Base-by-base conservation (phyloP, 2,329 filamentous ascomycete species). In the Passalora sequoiae region DNA sequence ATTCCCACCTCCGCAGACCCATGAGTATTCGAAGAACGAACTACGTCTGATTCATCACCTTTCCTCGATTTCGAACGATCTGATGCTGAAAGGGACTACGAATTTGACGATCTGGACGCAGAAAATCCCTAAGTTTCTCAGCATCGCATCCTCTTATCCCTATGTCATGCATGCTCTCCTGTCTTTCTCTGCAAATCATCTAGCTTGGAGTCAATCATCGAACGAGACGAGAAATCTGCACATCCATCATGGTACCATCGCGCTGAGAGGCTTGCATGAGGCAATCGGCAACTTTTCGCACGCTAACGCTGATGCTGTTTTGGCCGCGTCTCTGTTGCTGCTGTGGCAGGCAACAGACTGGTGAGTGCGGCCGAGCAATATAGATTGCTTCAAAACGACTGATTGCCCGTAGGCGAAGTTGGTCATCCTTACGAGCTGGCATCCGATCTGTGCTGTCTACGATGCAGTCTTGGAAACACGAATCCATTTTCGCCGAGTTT, bases 331-430 rank as follows among this genome's bases (percentile, higher is more conserved):
- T 19, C 80, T 96, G 32, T 78, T 97, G 36, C 76, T 98, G 38
- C 94, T 89, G 27, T 97, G 92, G 89, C 91, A 97, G 70, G 86
- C 88, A 43, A 92, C 84, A 47, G 91, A 97, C 71, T 97, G 89
- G 91, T 94, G 76, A 74, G 83, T 71, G 9, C 9, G 27, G n/a
- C 10, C 2, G 6, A 17, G 13, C 7, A n/a, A 25, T n/a, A n/a
- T n/a, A n/a, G n/a, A n/a, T n/a, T n/a, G n/a, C n/a, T n/a, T n/a
- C n/a, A n/a, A n/a, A n/a, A n/a, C n/a, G n/a, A n/a, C 38, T 46
- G 15, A 46, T 28, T 28, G 3, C 9, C 21, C 10, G 6, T 63
- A 94, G 89, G 86, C 83, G 84, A 65, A 86, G 83, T 67, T 97
- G 91, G 91, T 88, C 84, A 51, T 89, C 89, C 54, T 73, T 96